These are phyloP conservation scores for Parietaria judaica DNA, from an alignment of 306 rosid species.

Conservation along the genomic window DNA sequence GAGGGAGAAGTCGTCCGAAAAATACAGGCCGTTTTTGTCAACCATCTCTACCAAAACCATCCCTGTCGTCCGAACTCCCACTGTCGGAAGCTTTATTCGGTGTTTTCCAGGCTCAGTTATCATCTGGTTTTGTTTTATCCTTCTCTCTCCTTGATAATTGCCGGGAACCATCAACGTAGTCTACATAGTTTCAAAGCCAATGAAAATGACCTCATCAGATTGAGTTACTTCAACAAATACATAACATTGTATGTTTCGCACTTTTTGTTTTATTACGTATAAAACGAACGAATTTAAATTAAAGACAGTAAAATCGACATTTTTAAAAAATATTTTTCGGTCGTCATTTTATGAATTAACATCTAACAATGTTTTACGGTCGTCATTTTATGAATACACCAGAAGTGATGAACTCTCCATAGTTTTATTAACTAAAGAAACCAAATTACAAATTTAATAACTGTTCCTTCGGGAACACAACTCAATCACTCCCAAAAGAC, in stretches of 20 bases:
- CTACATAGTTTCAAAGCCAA: conserved; percentile 39
- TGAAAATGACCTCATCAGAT: conserved; percentile 8
- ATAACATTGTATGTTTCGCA: not conserved
- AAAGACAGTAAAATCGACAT: too few relatives aligned
- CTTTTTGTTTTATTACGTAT: too few relatives aligned
- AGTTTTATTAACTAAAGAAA: too few relatives aligned
- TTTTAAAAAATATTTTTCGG: too few relatives aligned
- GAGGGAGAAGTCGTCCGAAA: conserved; percentile 86
- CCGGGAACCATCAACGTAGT: conserved; percentile 88
- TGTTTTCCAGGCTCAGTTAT: conserved; percentile 61
- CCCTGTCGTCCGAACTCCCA: conserved; percentile 76
- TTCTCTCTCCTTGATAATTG: conserved; percentile 95
- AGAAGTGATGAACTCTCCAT: too few relatives aligned
- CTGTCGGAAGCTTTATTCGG: conserved; percentile 79
- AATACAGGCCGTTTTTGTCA: conserved; percentile 84
- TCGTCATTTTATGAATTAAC: too few relatives aligned
- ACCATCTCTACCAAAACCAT: conserved; percentile 96
- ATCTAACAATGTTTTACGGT: too few relatives aligned
- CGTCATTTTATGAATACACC: too few relatives aligned
- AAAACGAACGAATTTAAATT: too few relatives aligned
- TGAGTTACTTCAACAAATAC: not conserved
- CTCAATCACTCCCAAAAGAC: too few relatives aligned
- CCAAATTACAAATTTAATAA: too few relatives aligned
- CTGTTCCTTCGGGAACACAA: too few relatives aligned
- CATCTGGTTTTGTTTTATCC: conserved; percentile 54